phyloP scores from a whole-genome alignment of 2,329 filamentous ascomycete genomes.

The Trichoderma koningii region DNA sequence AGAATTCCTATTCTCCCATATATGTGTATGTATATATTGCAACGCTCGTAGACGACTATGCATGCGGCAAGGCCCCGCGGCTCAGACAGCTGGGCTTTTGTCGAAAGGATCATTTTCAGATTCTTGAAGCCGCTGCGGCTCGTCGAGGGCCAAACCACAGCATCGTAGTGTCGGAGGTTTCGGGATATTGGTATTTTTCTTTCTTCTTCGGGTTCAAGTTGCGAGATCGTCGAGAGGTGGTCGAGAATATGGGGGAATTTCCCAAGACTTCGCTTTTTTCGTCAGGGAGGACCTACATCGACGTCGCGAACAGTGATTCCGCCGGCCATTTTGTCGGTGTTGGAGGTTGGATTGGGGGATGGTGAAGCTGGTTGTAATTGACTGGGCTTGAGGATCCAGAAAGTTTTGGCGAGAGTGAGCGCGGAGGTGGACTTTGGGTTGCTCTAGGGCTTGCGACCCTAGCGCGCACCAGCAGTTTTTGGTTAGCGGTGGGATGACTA shows the following conservation, averaged over 20 bases:
- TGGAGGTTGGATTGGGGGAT: slow-evolving; percentile 34
- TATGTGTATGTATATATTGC: slow-evolving; percentile 24
- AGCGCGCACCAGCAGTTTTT: slow-evolving; percentile 26
- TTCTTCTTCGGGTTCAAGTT: slow-evolving; percentile 29
- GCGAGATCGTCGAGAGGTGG: slow-evolving; percentile 32
- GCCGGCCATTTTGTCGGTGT: slow-evolving; percentile 73
- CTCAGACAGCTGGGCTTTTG: slow-evolving; percentile 10
- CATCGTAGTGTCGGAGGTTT: slow-evolving; percentile 26
- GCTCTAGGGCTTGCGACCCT: slow-evolving; percentile 41
- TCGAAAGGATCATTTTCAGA: slow-evolving; percentile 11
- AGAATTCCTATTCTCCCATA: slow-evolving; percentile 26
- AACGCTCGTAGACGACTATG: slow-evolving; percentile 12
- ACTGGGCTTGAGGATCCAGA: slow-evolving; percentile 33
- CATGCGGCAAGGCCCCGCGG: slow-evolving; percentile 3
- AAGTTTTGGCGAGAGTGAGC: slow-evolving; percentile 33
- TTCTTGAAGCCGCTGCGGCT: slow-evolving; percentile 13
- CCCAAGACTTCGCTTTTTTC: slow-evolving; percentile 27
- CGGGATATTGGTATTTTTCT: slow-evolving; percentile 8
- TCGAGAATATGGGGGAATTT: background rate
- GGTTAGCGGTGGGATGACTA: slow-evolving; percentile 32
- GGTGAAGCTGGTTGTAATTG: slow-evolving; percentile 40
- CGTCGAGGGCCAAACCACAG: slow-evolving; percentile 8
- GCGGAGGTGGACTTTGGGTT: slow-evolving; percentile 35
- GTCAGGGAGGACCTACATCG: slow-evolving; percentile 64
- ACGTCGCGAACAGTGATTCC: slow-evolving; percentile 84